Evolutionary conservation across 139 green algal species (phyloP).

Genomic region (Picochlorum sp.): DNA sequence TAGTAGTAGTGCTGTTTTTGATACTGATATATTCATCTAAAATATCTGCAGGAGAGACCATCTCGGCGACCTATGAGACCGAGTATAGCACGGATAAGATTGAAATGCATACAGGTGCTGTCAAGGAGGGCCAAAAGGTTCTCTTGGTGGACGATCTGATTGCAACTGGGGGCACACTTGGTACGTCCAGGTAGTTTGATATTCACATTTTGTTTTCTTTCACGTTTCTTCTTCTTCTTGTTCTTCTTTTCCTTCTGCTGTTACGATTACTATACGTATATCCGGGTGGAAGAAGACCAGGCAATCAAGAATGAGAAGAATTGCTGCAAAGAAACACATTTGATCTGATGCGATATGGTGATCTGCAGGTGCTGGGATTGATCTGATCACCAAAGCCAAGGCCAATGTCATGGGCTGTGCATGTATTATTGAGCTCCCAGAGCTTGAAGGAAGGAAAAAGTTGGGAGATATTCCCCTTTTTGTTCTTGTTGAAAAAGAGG

Average conservation of each 20-base stretch:
- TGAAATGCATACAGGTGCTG: slow-evolving; percentile 87
- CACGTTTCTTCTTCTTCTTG: too few relatives aligned
- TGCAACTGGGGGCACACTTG: slow-evolving; percentile 93
- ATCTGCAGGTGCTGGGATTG: slow-evolving; percentile 46
- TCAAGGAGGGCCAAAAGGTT: slow-evolving; percentile 76
- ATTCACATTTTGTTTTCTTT: too few relatives aligned
- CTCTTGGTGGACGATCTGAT: slow-evolving; percentile 97
- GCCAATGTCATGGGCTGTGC: slow-evolving; percentile 71
- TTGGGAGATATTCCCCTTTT: slow-evolving; percentile 55
- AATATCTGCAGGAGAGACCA: slow-evolving; percentile 62
- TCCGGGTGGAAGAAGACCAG: too few relatives aligned
- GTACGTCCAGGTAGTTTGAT: slow-evolving; percentile 15
- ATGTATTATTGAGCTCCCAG: slow-evolving; percentile 83
- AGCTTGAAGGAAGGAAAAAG: slow-evolving; percentile 71
- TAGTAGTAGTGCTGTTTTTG: too few relatives aligned
- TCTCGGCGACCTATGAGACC: slow-evolving; percentile 70
- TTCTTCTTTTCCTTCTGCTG: too few relatives aligned
- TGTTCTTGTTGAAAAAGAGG: slow-evolving; percentile 80
- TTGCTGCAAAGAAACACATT: too few relatives aligned
- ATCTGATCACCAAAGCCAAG: slow-evolving; percentile 68
- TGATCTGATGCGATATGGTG: too few relatives aligned
- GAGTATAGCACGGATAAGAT: slow-evolving; percentile 94
- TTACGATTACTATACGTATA: too few relatives aligned
- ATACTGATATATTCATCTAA: too few relatives aligned
- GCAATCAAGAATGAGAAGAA: too few relatives aligned